Base-by-base conservation (phyloP, 148 eudicot species). In the Linanthus parryae region DNA sequence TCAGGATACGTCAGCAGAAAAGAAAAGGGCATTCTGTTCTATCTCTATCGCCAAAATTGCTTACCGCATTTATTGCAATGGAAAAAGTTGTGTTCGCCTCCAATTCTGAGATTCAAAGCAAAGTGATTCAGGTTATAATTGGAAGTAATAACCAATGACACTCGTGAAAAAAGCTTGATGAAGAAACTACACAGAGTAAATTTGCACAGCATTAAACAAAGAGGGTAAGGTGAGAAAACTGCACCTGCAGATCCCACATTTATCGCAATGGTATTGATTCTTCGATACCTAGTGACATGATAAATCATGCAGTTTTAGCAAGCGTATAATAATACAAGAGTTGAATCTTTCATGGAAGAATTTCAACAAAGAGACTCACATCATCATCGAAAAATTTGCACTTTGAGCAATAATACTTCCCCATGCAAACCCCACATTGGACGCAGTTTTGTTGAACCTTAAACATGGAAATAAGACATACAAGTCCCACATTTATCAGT, bases 221-320 rank as follows among this genome's bases (percentile, higher is more conserved):
- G 34, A 28, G 41, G 2, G 56, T 7, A 19, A 17, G 25, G 2
- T 38, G 0, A 7, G 22, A 36, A n/a, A 47, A 18, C 38, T 28
- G 25, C 14, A 81, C 88, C 95, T 85, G 84, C 91, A 87, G 27
- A 87, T 78, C 65, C 92, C 88, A 57, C 96, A 87, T 65, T 80
- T 71, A 47, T 81, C 70, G 40, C 92, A 87, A 59, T 87, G 95
- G 61, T 80, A 87, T 52, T 77, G 91, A 52, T 75, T 70, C 79
- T 87, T 87, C 9, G 82, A 75, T 33, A 73, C 81, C 95, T 84
- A 50, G 19, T 44, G 37, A 54, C 25, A 8, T n/a, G n/a, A n/a
- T 30, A 30, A 26, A 36, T 19, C 49, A 40, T 30, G 29, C 29
- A 56, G 23, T 33, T 25, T 42, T 36, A 8, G 35, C 36, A 72